Conservation (phyloP, 1,139 yeast genomes). For the Protomyces lactucae-debilis region DNA sequence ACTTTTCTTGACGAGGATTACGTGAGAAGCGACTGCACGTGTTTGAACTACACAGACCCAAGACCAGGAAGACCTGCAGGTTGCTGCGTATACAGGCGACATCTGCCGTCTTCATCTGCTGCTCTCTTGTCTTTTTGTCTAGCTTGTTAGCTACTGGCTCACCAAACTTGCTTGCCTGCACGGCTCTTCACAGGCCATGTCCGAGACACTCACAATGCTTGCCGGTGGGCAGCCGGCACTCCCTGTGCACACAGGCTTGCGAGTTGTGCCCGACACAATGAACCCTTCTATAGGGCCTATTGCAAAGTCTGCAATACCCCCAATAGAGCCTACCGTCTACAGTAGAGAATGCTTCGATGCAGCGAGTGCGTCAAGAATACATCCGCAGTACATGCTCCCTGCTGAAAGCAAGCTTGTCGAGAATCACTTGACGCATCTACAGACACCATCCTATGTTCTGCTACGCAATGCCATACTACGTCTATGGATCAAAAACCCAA, state of each 20-base stretch:
- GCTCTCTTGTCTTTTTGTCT: too few relatives aligned
- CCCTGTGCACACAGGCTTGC: not conserved
- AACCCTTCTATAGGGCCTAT: not conserved
- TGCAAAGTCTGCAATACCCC: slow-evolving; percentile 5
- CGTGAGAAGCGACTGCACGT: not conserved
- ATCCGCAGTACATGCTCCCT: slow-evolving; percentile 41
- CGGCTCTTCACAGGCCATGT: not conserved
- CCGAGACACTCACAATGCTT: not conserved
- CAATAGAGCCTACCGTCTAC: not conserved
- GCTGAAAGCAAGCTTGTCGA: slow-evolving; percentile 42
- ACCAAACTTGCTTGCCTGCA: too few relatives aligned
- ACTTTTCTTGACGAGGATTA: not conserved
- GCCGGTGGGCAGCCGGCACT: not conserved
- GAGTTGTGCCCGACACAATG: not conserved
- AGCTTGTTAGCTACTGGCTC: too few relatives aligned
- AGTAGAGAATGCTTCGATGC: slow-evolving; percentile 37
- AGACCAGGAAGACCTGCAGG: too few relatives aligned
- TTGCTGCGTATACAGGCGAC: too few relatives aligned
- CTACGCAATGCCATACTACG: slow-evolving; percentile 45
- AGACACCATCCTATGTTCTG: slow-evolving; percentile 45
- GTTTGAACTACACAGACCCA: too few relatives aligned
- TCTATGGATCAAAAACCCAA: slow-evolving; percentile 46
- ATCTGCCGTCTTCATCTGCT: too few relatives aligned
- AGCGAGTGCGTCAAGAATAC: slow-evolving; percentile 43
- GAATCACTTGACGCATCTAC: slow-evolving; percentile 39